Evolutionary conservation across 345 rosid species (phyloP), one percentile per base, ranked within the genome.

Genomic region (Crucihimalaya himalaica): DNA sequence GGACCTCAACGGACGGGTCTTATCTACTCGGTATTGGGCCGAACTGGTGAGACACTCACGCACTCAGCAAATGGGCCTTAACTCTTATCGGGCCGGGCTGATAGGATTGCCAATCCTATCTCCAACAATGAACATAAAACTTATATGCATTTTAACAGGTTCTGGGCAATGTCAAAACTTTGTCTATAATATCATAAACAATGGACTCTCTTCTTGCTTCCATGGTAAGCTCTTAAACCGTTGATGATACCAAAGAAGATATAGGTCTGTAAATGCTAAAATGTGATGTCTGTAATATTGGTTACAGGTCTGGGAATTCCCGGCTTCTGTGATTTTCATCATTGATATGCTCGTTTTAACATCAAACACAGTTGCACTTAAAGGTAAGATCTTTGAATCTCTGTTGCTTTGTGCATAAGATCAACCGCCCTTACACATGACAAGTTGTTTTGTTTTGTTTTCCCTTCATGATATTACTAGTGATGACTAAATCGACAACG

Each of bases 291-390:
- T 63, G 40, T 28, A 40, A 52, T 15, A 40, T 12, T 60, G 21
- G 65, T 59, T 66, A 31, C 90, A 89, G 97, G 88, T 93, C 34
- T 89, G 96, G 98, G 86, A 88, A 68, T 86, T 93, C 61, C 95
- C 96, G 3, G 66, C 87, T 31, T 91, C 90, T 6, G 92, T 88
- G 74, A 79, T 86, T 63, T 83, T 81, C 79, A 85, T 88, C 31
- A 78, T 88, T 56, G 96, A 93, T 77, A 76, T 87, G 65, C 86
- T 93, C 34, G 89, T 91, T 40, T 70, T 91, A 57, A 88, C 96
- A 71, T 93, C 91, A 60, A 93, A 86, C 52, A 68, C 67, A 8
- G 90, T 88, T 35, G 92, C 96, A 48, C 65, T 91, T 73, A 85
- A 83, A 93, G 98, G 96, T 89, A 28, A 80, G 86, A 71, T 43